Conservation (phyloP, 2,329 filamentous ascomycete species). For the Westerdykella aurantiaca region DNA sequence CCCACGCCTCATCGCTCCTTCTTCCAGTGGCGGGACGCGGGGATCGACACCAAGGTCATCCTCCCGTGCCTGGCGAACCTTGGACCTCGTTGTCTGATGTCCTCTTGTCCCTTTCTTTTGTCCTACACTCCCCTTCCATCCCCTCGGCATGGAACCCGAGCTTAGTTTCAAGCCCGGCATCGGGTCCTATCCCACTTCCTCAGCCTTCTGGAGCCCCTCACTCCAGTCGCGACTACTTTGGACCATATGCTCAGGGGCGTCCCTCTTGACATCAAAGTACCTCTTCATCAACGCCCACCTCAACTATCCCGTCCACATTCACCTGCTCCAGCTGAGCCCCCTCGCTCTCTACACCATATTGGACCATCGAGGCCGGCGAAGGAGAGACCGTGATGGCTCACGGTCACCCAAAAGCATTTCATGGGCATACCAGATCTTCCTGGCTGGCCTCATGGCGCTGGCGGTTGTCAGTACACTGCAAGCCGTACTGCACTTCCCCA, state of each 20-base stretch:
- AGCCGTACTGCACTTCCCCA: slow-evolving; percentile 26
- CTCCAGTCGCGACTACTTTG: slow-evolving; percentile 6
- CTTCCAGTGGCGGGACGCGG: too few relatives aligned
- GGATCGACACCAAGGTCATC: too few relatives aligned
- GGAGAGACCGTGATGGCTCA: not conserved
- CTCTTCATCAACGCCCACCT: slow-evolving; percentile 20
- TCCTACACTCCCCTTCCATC: too few relatives aligned
- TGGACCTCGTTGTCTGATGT: too few relatives aligned
- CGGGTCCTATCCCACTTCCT: too few relatives aligned
- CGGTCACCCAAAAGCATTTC: not conserved
- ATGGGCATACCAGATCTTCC: slow-evolving; percentile 2
- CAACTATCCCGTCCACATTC: slow-evolving; percentile 18
- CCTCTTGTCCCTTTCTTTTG: too few relatives aligned
- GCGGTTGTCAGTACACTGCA: slow-evolving; percentile 22
- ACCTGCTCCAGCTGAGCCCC: slow-evolving; percentile 10
- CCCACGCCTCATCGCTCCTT: too few relatives aligned
- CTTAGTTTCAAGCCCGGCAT: too few relatives aligned
- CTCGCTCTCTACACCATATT: slow-evolving; percentile 1
- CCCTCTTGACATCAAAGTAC: slow-evolving; percentile 17
- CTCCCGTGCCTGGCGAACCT: too few relatives aligned
- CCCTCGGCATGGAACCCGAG: too few relatives aligned
- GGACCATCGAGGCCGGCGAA: not conserved
- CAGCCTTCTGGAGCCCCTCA: not conserved
- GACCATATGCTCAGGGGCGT: slow-evolving; percentile 13
- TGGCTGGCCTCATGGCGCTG: slow-evolving; percentile 10